Evolutionary conservation across 345 rosid genomes (phyloP), one percentile per base, ranked within the genome.

Genomic region (Brassica napus): DNA sequence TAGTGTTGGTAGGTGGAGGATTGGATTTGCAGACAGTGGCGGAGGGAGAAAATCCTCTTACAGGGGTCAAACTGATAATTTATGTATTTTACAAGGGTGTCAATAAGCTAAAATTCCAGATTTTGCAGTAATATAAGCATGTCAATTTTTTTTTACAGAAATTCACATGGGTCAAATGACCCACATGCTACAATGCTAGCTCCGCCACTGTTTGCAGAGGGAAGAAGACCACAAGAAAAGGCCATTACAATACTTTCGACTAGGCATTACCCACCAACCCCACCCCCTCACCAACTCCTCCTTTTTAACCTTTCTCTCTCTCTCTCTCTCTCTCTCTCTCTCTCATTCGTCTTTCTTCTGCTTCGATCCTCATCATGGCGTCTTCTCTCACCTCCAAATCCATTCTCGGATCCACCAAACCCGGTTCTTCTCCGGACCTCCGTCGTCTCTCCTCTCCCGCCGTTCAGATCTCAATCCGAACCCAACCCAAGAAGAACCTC

Each of bases 311-410:
- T 63, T 58, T 39, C 14, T 34, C 18, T 18, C 18, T 4, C 35
- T 32, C 7, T 5, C 14, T 34, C 18, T 18, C 18, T 4, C 35
- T 32, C 7, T 5, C 61, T 63, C 49, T 39, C 14, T 34, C 49
- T 58, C 59, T 83, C 77, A 59, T 72, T 67, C 77, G 12, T 54
- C 15, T 67, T 54, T 67, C 54, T 21, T 16, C 28, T 9, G 18
- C 16, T 34, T 47, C 8, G 59, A 44, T 32, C 71, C 75, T 16
- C 31, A 58, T 73, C 63, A 88, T 90, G 94, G 88, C 92, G 63
- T 90, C 89, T 61, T 87, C 91, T 68, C 65, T 86, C 31, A 73
- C 85, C 4, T 72, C 88, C 12, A 84, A 86, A 66, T 74, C 83
- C 55, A 80, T 88, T 54, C 84, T 90, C 60, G 86, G 86, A 71